These are phyloP conservation scores for Neopestalotiopsis sp. DNA, from an alignment of 2,329 filamentous ascomycete genomes.

Conservation along the genomic window DNA sequence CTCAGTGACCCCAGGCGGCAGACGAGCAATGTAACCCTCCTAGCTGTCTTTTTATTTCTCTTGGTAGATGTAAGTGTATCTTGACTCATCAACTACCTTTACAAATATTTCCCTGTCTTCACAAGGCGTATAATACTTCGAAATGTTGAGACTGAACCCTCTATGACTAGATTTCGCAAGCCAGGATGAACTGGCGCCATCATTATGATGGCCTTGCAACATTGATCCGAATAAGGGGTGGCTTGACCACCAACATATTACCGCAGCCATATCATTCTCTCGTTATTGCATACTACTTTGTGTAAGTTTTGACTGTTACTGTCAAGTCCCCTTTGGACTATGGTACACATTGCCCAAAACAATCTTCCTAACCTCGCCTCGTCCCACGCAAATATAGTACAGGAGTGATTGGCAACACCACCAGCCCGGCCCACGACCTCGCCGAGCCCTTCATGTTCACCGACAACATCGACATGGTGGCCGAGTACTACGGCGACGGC, in stretches of 20 bases:
- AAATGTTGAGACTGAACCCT: neutral
- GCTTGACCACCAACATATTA: constrained; percentile 27
- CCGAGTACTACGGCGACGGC: constrained; percentile 25
- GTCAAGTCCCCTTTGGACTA: neutral
- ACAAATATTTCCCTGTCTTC: too few relatives aligned
- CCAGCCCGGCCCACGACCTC: constrained; percentile 36
- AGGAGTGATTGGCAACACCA: constrained; percentile 38
- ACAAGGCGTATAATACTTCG: too few relatives aligned
- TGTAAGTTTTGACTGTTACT: constrained; percentile 28
- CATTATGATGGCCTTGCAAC: constrained; percentile 36
- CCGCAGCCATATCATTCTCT: constrained; percentile 22
- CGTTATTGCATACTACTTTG: constrained; percentile 26
- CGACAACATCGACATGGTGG: constrained; percentile 31
- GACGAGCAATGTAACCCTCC: constrained; percentile 32
- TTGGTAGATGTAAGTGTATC: constrained; percentile 32
- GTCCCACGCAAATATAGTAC: constrained; percentile 24
- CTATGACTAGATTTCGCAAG: neutral
- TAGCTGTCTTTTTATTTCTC: constrained; percentile 35
- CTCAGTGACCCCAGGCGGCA: constrained; percentile 28
- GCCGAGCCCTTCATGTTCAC: constrained; percentile 24
- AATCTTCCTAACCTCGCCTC: too few relatives aligned
- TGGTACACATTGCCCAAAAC: too few relatives aligned
- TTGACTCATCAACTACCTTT: neutral
- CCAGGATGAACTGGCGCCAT: constrained; percentile 34
- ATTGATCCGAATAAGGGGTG: constrained; percentile 37